These are phyloP conservation scores for Fraxinus baroniana DNA, from an alignment of 305 asterid species.

Conservation along the genomic window DNA sequence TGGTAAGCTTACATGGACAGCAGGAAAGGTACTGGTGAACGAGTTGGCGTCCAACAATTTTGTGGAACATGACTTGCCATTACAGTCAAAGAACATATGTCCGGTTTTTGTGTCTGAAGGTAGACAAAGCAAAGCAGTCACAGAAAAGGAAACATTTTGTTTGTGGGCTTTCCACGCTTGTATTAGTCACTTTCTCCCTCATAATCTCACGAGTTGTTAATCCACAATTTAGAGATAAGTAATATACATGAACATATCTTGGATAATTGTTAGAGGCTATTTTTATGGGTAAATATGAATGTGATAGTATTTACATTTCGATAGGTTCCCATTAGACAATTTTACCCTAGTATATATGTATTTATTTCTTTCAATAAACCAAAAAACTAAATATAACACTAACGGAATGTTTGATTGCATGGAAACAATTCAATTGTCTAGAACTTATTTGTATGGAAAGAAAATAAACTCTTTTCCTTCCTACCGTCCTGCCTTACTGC, in stretches of 20 bases:
- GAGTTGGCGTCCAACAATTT: conserved; percentile 18
- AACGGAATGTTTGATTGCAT: too few species aligned
- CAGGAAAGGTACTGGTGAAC: conserved; percentile 21
- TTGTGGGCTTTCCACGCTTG: conserved; percentile 19
- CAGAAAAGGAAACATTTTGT: conserved; percentile 14
- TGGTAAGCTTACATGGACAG: conserved; percentile 12
- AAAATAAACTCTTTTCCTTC: background rate
- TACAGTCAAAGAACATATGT: background rate
- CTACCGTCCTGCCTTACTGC: background rate
- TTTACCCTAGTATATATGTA: background rate
- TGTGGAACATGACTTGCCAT: conserved; percentile 18
- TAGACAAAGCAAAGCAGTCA: background rate
- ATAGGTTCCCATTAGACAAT: background rate
- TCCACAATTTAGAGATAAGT: background rate
- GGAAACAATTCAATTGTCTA: too few species aligned
- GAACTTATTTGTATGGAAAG: too few species aligned
- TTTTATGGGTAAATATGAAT: background rate
- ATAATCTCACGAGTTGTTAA: background rate
- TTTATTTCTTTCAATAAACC: too few species aligned
- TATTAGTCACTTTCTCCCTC: background rate
- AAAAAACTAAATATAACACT: too few species aligned
- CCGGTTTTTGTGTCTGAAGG: conserved; percentile 19
- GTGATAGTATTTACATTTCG: background rate
- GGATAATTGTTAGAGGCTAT: background rate
- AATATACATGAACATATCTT: background rate